Percentiles rank a stretch among this genome's conserved stretches.
These are phyloP conservation scores for Tieghemostelium lacteum DNA, from an alignment of 78 protist species.

Conservation along the genomic window DNA sequence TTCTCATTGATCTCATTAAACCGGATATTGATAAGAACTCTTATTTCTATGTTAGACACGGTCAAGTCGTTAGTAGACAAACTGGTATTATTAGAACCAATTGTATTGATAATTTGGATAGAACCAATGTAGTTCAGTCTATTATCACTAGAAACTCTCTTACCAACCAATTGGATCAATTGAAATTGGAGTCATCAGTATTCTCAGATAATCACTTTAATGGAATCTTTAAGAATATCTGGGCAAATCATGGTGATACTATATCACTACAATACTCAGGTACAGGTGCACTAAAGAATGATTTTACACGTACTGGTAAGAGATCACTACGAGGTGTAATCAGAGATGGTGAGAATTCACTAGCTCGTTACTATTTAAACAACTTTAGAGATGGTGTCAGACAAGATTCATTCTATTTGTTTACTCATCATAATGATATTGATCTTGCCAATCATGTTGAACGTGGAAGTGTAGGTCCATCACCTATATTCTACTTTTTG, in stretches of 20 bases:
- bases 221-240: conserved; percentile 28
- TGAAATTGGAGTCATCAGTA: neutral
- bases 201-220: neutral
- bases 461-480: conserved; percentile 14
- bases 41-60: conserved; percentile 8
- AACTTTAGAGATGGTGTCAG: conserved; percentile 78
- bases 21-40: conserved; percentile 11
- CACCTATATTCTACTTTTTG: conserved; percentile 18
- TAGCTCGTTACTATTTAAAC: conserved; percentile 58
- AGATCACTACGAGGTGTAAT: conserved; percentile 49
- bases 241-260: conserved; percentile 85
- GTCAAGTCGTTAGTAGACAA: conserved; percentile 44
- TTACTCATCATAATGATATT: neutral
- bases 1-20: conserved; percentile 42
- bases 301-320: conserved; percentile 79
- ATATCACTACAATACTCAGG: conserved; percentile 78
- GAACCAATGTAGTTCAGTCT: conserved; percentile 96
- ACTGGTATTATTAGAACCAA: conserved; percentile 92
- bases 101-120: conserved; percentile 96
- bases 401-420: conserved; percentile 35
- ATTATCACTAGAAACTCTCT: conserved; percentile 59
- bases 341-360: conserved; percentile 71
- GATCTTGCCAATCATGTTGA: neutral
- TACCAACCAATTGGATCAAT: conserved; percentile 9
- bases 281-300: conserved; percentile 85